A percentile compares a stretch with the other conserved stretches of the same genome.
phyloP scores from a whole-genome alignment of 1,284 basidiomycete genomes.

The Apiotrichum gracile region DNA sequence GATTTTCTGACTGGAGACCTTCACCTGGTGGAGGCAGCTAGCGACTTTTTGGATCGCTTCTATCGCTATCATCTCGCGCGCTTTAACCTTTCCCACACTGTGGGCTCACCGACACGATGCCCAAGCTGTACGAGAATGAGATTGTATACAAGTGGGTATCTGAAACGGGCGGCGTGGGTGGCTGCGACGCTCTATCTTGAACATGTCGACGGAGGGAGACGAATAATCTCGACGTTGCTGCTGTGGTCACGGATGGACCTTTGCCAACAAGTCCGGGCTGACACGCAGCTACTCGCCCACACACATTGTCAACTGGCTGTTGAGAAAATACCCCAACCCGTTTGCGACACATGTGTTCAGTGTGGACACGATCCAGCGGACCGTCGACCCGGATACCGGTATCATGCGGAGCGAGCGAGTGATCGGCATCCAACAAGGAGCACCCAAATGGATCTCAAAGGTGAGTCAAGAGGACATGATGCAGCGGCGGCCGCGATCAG shows the following conservation, averaged over 20 bases:
- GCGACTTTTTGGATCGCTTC: too few relatives aligned
- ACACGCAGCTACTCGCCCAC: slow-evolving; percentile 68
- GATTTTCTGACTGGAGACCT: too few relatives aligned
- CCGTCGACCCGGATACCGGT: slow-evolving; percentile 74
- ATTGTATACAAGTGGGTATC: slow-evolving; percentile 16
- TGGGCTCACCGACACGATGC: slow-evolving; percentile 7
- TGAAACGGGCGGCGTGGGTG: not conserved
- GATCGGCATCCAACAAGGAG: slow-evolving; percentile 45
- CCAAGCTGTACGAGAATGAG: slow-evolving; percentile 20
- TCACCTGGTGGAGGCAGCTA: too few relatives aligned
- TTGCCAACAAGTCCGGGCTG: too few relatives aligned
- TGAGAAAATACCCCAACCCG: slow-evolving; percentile 94
- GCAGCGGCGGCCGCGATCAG: not conserved
- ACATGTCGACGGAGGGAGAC: too few relatives aligned
- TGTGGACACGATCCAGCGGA: slow-evolving; percentile 79
- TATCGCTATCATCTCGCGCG: not conserved
- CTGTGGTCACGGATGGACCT: too few relatives aligned
- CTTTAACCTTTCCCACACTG: not conserved
- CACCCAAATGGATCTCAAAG: slow-evolving; percentile 48
- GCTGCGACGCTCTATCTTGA: too few relatives aligned
- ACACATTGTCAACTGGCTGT: slow-evolving; percentile 80
- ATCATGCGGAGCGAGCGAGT: slow-evolving; percentile 65
- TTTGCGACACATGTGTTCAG: slow-evolving; percentile 85
- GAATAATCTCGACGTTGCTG: too few relatives aligned
- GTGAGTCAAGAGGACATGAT: slow-evolving; percentile 19